Evolutionary conservation across 108 stramenopile species (phyloP), one percentile per base, ranked within the genome.

Genomic region (Epithemia pelagica): DNA sequence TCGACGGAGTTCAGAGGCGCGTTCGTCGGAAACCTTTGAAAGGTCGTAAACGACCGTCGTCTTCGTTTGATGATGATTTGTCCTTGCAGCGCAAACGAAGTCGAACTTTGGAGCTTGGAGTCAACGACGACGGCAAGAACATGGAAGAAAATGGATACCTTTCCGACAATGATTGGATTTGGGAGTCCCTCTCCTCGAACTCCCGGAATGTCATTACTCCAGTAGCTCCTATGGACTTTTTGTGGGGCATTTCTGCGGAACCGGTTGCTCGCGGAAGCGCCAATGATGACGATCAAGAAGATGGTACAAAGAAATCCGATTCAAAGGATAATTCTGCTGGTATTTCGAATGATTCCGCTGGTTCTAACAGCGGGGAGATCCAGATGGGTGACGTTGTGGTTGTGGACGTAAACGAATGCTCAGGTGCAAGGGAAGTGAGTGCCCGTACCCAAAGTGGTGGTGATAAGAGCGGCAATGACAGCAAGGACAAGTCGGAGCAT

Each of bases 101-200:
- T 65, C 28, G 21, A 15, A 53, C 33, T 15, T 23, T 5, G 21
- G 24, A 29, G 7, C 25, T 28, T 19, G 46, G 30, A 1, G 60
- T 28, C 53, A 29, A 28, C 69, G 52, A 67, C 30, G 65, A 59
- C 22, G n/a, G n/a, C n/a, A n/a, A n/a, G n/a, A n/a, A n/a, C n/a
- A 53, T 66, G 32, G 77, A 77, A 46, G 65, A 72, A 0, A 65
- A 71, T 3, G 72, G 70, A 8, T 76, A 72, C 37, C 52, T 80
- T 15, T 69, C 68, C 54, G 79, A 81, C 26, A 61, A 55, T 67
- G 79, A 81, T 24, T 81, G 79, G 79, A 25, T 76, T 29, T 62
- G 60, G 53, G 53, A 54, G 21, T 30, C 65, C 10, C 20, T 32
- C 21, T 27, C 30, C 31, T 26, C 56, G 7, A 25, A 24, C 27